Base-by-base conservation (phyloP, 2,329 filamentous ascomycete species). In the Malbranchea zuffiana region DNA sequence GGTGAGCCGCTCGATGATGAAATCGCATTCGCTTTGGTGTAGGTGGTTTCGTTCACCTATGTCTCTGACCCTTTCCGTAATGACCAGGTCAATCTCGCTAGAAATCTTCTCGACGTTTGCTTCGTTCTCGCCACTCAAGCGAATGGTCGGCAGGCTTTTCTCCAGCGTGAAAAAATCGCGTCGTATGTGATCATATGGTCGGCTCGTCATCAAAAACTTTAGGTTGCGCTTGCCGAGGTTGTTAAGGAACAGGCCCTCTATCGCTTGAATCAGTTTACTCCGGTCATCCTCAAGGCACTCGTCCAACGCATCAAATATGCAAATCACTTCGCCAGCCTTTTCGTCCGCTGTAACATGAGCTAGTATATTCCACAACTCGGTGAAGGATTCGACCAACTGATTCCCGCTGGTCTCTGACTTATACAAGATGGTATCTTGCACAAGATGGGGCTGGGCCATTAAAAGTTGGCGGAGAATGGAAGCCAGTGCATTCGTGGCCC, bases 261-360 rank as follows among this genome's bases (percentile, higher is more conserved):
- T 29, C 2, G 43, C 46, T 2, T 49, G 5, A 2, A 45, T 41
- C 5, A 64, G 38, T 4, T 45, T 36, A 7, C 17, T 19, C 5
- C 44, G 33, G 11, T 47, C 51, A 11, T 16, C 7, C 0, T 42
- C 33, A 1, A 50, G 32, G 37, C 63, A 66, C 44, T 66, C 62
- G 32, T 67, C 62, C 2, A 66, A 35, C 3, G 60, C 62, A 46
- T 67, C 63, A 1, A 66, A 32, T 17, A 66, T 37, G 35, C 55
- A 62, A 13, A 63, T 34, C 7, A 60, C 44, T 24, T 57, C 46
- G 1, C 46, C 45, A 0, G 35, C 37, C 4, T 43, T 24, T 0
- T 37, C 3, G 18, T 50, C 20, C 3, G 23, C 27, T 7, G 48
- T 35, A 4, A 33, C 42, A 2, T 20, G 30, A 5, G 52, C 10